Evolutionary conservation across 2,329 filamentous ascomycete species (phyloP), one percentile per base, ranked within the genome.

Genomic region (Diplodia seriata): DNA sequence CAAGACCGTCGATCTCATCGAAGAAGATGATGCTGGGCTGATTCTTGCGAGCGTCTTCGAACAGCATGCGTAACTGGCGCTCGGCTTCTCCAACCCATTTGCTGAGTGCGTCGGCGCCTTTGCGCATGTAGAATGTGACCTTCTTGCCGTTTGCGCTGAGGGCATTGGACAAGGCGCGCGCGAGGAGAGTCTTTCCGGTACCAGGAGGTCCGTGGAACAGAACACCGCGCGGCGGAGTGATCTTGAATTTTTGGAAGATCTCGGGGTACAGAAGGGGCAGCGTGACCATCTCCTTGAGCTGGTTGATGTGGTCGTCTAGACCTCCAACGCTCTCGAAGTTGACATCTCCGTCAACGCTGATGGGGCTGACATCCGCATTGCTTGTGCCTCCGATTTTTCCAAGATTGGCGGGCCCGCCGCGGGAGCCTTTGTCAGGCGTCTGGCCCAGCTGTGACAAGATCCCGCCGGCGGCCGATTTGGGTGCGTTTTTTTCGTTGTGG

Each of bases 1-100:
- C 95, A 71, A 99, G 85, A 67, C 95, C 95, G 81, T 99, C 95
- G 72, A 99, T 99, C 79, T 99, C 95, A 77, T 99, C 95, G 73
- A 99, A 98, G 83, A 99, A 99, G 78, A 99, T 99, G 79, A 99
- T 99, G 78, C 94, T 98, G 0, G 95, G 95, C 75, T 99, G 95
- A 1, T 91, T 98, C 78, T 93, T 95, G 70, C 94, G 87, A 18
- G 95, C 95, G 80, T 99, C 95, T 74, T 98, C 95, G 71, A 99
- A 99, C 5, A 99, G 85, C 68, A 98, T 82, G 55, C 95, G 90
- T 66, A 99, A 87, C 77, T 99, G 95, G 80, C 94, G 91, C 81
- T 99, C 95, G 11, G 96, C 95, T 80, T 99, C 95, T 76, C 95
- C 95, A 64, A 99, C 95, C 95, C 95, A 99, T 81, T 99, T 99